A percentile compares a stretch with the other conserved stretches of the same genome.
Conservation (phyloP, 805 yeast genomes). For the Monosporozyma solicola region DNA sequence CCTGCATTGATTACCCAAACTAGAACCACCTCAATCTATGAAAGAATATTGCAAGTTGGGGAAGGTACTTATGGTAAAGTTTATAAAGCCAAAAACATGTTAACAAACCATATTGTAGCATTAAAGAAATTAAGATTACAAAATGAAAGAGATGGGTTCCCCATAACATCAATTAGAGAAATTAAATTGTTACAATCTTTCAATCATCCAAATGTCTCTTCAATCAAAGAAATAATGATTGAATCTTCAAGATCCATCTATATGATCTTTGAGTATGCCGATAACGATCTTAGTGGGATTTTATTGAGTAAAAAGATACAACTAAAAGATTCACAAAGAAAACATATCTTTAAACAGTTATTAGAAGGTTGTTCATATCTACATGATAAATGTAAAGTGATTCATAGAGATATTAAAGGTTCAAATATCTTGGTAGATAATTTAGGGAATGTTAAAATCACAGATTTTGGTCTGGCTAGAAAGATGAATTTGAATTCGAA, state of each 20-base stretch:
- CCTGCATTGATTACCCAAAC: not conserved
- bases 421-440: conserved; percentile 63
- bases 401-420: conserved; percentile 78
- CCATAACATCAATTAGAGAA: conserved; percentile 91
- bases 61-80: conserved; percentile 89
- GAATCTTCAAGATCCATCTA: conserved; percentile 52
- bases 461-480: conserved; percentile 78
- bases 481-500: conserved; percentile 49
- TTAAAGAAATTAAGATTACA: conserved; percentile 78
- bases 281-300: conserved; percentile 86
- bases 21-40: conserved; percentile 35
- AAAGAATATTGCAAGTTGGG: conserved; percentile 84
- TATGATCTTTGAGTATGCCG: conserved; percentile 91
- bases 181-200: conserved; percentile 71
- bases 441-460: conserved; percentile 56
- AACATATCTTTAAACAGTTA: conserved; percentile 56
- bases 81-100: conserved; percentile 50
- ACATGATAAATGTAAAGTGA: conserved; percentile 50
- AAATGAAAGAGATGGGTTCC: conserved; percentile 87
- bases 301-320: conserved; percentile 63
- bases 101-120: conserved; percentile 71
- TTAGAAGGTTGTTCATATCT: conserved; percentile 61
- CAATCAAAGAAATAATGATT: conserved; percentile 82
- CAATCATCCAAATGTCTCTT: conserved; percentile 73
- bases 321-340: conserved; percentile 55